These are phyloP conservation scores for Plectosphaerella plurivora DNA, from an alignment of 2,329 filamentous ascomycete species.

Conservation along the genomic window DNA sequence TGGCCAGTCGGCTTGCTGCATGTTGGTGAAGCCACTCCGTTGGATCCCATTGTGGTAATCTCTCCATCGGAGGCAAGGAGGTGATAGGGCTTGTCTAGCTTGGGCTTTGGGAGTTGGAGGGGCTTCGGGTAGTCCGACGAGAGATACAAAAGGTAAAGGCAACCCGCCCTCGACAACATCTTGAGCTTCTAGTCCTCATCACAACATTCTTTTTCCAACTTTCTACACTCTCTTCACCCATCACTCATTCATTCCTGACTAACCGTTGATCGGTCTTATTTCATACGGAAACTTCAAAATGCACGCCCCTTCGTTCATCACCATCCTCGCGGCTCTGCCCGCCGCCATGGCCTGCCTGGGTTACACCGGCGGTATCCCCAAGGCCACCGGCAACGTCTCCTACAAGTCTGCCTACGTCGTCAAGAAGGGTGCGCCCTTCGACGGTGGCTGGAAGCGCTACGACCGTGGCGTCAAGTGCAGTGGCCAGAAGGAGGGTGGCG, in stretches of 20 bases:
- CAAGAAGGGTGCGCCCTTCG: constrained; percentile 20
- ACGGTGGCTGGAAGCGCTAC: constrained; percentile 24
- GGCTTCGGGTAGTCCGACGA: too few relatives aligned
- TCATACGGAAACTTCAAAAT: neutral
- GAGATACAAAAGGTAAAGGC: too few relatives aligned
- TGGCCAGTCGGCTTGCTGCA: too few relatives aligned
- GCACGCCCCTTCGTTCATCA: constrained; percentile 12
- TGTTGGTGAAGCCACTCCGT: too few relatives aligned
- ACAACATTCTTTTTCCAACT: neutral
- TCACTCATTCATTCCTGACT: neutral
- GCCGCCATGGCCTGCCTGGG: constrained; percentile 15
- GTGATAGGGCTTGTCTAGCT: too few relatives aligned
- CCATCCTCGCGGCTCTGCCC: constrained; percentile 14
- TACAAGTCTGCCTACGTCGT: constrained; percentile 18
- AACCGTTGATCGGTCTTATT: neutral
- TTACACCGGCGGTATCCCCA: constrained; percentile 19
- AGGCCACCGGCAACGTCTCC: constrained; percentile 20
- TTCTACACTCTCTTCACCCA: neutral
- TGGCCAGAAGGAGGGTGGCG: constrained; percentile 34
- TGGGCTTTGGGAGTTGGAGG: too few relatives aligned
- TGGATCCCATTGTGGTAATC: too few relatives aligned
- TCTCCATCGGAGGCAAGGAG: too few relatives aligned
- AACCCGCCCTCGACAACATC: too few relatives aligned
- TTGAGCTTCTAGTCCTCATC: neutral
- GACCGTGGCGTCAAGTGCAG: constrained; percentile 36